Percentiles rank a stretch among this genome's conserved stretches.
These are phyloP conservation scores for Aciculoconidium aculeatum DNA, from an alignment of 805 yeast genomes.

Conservation along the genomic window DNA sequence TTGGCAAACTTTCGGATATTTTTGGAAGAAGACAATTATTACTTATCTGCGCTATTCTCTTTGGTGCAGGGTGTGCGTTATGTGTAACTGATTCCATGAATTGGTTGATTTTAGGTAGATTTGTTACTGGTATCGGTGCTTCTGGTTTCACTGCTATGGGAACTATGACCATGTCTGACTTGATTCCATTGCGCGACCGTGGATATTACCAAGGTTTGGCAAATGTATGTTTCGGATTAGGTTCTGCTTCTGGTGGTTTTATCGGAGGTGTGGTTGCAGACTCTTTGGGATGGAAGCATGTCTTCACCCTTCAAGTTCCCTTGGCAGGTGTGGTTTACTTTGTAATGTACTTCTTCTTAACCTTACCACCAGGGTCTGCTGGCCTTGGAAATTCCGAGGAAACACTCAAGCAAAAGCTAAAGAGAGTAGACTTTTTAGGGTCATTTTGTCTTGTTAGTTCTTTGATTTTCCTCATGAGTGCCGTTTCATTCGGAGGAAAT, in stretches of 20 bases:
- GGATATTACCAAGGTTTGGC: constrained; percentile 82
- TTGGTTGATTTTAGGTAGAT: constrained; percentile 51
- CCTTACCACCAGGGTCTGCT: constrained; percentile 49
- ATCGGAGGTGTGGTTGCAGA: constrained; percentile 53
- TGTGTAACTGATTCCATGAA: constrained; percentile 48
- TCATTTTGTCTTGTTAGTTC: constrained; percentile 52
- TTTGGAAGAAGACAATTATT: constrained; percentile 55
- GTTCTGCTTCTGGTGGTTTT: constrained; percentile 45
- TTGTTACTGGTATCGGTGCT: constrained; percentile 86
- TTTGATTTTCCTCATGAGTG: constrained; percentile 53
- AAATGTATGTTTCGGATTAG: constrained; percentile 70
- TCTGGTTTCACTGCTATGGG: constrained; percentile 77
- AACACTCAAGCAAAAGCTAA: constrained; percentile 42
- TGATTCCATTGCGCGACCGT: constrained; percentile 69
- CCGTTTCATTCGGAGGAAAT: constrained; percentile 63
- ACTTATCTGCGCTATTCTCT: constrained; percentile 47
- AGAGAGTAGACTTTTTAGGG: constrained; percentile 64
- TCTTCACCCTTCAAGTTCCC: constrained; percentile 36
- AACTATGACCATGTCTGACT: constrained; percentile 71
- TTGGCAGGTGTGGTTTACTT: constrained; percentile 37
- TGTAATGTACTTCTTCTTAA: constrained; percentile 32
- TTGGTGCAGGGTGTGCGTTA: constrained; percentile 49
- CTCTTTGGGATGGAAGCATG: constrained; percentile 45
- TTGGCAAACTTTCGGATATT: constrained; percentile 66
- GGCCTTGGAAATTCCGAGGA: constrained; percentile 49